These are phyloP conservation scores for Hypoxylon subgilvum DNA, from an alignment of 495 filamentous ascomycete genomes.

Conservation along the genomic window DNA sequence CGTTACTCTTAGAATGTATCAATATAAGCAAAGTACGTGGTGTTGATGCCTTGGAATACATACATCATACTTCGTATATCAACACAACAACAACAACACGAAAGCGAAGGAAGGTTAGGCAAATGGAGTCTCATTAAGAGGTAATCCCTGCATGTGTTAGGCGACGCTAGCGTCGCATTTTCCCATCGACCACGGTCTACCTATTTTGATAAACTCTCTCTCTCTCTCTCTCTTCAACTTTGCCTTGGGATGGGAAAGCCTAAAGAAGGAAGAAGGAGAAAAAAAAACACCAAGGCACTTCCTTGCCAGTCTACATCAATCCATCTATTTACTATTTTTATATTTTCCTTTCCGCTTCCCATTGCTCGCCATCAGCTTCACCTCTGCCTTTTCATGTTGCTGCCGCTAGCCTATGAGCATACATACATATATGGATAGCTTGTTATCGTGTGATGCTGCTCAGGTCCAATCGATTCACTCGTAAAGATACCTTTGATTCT, in stretches of 20 bases:
- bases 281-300: constrained; percentile 14
- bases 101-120: too few relatives aligned
- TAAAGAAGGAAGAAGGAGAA: constrained; percentile 9
- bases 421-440: too few relatives aligned
- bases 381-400: neutral
- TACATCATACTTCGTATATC: too few relatives aligned
- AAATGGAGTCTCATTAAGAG: constrained; percentile 9
- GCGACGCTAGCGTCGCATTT: constrained; percentile 31
- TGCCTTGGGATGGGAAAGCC: constrained; percentile 17
- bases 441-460: neutral
- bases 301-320: constrained; percentile 4
- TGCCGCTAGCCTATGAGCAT: neutral
- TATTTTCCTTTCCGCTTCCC: neutral
- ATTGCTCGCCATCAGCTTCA: neutral
- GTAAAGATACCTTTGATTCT: neutral
- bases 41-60: constrained; percentile 7
- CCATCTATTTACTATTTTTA: constrained; percentile 9
- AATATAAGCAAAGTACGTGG: neutral
- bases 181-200: constrained; percentile 8
- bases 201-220: constrained; percentile 20
- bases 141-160: constrained; percentile 11
- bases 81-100: too few relatives aligned
- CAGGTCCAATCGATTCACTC: too few relatives aligned
- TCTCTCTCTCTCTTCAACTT: constrained; percentile 27
- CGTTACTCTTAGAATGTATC: too few relatives aligned